Percentiles rank a stretch among this genome's conserved stretches.
Conservation (phyloP, 179 eudicot genomes). For the Carnegiea gigantea region DNA sequence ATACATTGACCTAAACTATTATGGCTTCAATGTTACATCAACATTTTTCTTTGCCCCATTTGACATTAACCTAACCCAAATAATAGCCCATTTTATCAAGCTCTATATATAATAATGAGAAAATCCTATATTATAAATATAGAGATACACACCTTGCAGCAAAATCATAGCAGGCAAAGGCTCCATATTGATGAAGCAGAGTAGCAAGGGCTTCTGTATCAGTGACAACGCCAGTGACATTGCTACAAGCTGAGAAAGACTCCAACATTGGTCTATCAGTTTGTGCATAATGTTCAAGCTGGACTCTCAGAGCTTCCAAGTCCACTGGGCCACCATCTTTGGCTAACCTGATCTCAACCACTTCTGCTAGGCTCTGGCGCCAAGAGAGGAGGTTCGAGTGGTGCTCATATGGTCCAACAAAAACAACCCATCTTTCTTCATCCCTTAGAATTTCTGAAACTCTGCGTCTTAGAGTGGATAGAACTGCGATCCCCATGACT, state of each 20-base stretch:
- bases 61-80: no score
- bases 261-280: slow-evolving; percentile 69
- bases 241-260: slow-evolving; percentile 90
- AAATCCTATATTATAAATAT: no score
- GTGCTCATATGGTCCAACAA: slow-evolving; percentile 89
- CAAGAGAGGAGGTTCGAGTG: slow-evolving; percentile 93
- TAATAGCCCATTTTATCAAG: no score
- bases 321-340: slow-evolving; percentile 45
- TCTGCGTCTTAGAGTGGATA: slow-evolving; percentile 48
- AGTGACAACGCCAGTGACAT: slow-evolving; percentile 66
- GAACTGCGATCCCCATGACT: slow-evolving; percentile 61
- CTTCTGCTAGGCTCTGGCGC: slow-evolving; percentile 82
- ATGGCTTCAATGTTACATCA: no score
- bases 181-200: slow-evolving; percentile 66
- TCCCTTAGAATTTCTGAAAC: slow-evolving; percentile 27
- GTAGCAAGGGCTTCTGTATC: slow-evolving; percentile 62
- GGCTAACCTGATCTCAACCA: slow-evolving; percentile 63
- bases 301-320: slow-evolving; percentile 41
- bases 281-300: slow-evolving; percentile 38
- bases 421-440: slow-evolving; percentile 78
- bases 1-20: no score
- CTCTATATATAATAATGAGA: no score
- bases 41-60: no score
- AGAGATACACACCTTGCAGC: slow-evolving; percentile 64
- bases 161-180: slow-evolving; percentile 85